Evolutionary conservation across 768 basidiomycete species (phyloP).

Genomic region (Mrakia gelida): DNA sequence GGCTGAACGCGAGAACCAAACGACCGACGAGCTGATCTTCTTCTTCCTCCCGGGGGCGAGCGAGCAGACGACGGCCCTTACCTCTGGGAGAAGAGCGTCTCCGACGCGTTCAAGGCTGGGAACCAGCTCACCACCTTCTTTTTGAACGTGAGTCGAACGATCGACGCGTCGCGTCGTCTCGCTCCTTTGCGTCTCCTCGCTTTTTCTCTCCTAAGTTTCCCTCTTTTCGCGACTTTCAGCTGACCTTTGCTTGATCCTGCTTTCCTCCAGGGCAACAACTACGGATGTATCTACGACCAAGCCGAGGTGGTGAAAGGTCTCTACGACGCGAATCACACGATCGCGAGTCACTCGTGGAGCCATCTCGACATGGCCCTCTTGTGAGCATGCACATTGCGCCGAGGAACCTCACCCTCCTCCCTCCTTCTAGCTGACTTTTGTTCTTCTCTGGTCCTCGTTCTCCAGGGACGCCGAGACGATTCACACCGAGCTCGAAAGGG

Average conservation of each 20-base stretch:
- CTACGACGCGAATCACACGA: background rate
- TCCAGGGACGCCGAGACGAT: background rate
- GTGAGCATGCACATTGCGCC: background rate
- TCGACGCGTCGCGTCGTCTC: background rate
- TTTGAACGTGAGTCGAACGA: background rate
- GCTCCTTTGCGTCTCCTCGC: background rate
- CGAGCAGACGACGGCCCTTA: constrained; percentile 9
- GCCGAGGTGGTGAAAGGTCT: background rate
- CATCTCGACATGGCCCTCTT: background rate
- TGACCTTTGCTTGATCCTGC: background rate
- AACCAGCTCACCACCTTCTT: background rate
- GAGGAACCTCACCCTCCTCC: background rate
- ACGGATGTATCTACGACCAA: background rate
- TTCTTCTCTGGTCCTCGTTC: background rate
- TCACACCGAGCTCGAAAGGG: background rate
- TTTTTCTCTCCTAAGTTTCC: background rate
- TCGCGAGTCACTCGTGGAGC: background rate
- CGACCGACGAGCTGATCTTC: background rate
- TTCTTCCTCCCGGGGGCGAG: too few species aligned
- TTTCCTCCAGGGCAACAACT: background rate
- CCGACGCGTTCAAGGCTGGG: background rate
- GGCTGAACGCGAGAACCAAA: background rate
- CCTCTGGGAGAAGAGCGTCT: background rate
- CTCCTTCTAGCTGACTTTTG: background rate
- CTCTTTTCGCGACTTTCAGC: background rate